phyloP scores from a whole-genome alignment of 768 basidiomycete genomes.

The Boletellus emodensis region DNA sequence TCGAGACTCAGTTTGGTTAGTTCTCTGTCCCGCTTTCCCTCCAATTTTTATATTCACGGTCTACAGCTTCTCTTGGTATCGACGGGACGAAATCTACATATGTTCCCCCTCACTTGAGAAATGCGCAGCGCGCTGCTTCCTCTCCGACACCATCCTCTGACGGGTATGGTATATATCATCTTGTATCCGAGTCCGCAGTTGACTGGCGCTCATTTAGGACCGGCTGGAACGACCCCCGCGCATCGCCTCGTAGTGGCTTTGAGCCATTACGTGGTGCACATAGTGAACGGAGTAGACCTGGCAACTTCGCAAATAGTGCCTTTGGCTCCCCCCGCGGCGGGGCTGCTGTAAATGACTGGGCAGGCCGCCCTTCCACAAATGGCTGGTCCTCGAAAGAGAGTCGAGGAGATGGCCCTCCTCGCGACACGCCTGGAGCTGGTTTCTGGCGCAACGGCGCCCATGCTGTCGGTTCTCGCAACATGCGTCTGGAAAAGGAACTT shows the following conservation, averaged over 20 bases:
- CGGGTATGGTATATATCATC: conserved; percentile 44
- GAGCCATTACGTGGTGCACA: conserved; percentile 41
- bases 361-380: conserved; percentile 34
- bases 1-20: conserved; percentile 75
- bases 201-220: conserved; percentile 39
- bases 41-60: not conserved
- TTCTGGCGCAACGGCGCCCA: conserved; percentile 90
- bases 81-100: conserved; percentile 70
- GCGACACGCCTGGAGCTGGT: conserved; percentile 53
- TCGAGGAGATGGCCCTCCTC: conserved; percentile 37
- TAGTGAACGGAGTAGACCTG: conserved; percentile 33
- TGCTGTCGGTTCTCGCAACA: conserved; percentile 76
- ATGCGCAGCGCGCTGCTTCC: conserved; percentile 79
- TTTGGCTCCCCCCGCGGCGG: conserved; percentile 35
- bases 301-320: conserved; percentile 40
- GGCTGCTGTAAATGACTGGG: conserved; percentile 36
- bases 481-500: conserved; percentile 91
- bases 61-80: conserved; percentile 70
- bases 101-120: conserved; percentile 86
- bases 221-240: conserved; percentile 74
- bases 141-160: conserved; percentile 39
- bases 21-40: conserved; percentile 6
- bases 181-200: conserved; percentile 12
- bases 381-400: conserved; percentile 37
- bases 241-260: conserved; percentile 55